phyloP scores from a whole-genome alignment of 768 basidiomycete species.

The Porpolomopsis calyptriformis region DNA sequence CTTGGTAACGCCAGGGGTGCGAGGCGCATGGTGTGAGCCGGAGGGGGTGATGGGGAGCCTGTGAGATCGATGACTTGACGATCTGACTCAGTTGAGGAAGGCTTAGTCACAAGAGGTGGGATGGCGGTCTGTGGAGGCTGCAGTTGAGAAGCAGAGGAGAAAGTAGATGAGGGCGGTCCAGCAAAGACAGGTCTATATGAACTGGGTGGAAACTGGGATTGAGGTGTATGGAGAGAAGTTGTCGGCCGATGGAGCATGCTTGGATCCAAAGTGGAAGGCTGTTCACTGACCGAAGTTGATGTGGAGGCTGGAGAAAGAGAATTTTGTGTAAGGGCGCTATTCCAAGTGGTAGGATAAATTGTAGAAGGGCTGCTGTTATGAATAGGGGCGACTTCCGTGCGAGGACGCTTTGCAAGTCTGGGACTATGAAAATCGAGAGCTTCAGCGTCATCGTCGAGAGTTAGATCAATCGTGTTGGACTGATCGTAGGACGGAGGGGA shows the following conservation, averaged over 20 bases:
- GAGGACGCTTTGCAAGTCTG: constrained; percentile 33
- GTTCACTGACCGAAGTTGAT: constrained; percentile 11
- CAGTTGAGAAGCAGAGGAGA: constrained; percentile 14
- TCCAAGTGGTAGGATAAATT: not conserved
- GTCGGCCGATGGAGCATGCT: constrained; percentile 12
- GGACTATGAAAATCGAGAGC: constrained; percentile 15
- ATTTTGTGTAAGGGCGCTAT: constrained; percentile 6
- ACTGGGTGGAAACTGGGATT: not conserved
- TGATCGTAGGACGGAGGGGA: constrained; percentile 30
- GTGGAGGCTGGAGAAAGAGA: constrained; percentile 14
- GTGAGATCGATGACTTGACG: constrained; percentile 71
- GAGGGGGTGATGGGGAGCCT: constrained; percentile 47
- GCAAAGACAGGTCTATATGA: constrained; percentile 41
- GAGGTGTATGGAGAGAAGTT: not conserved
- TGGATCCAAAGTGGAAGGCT: constrained; percentile 9
- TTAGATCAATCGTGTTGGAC: constrained; percentile 59
- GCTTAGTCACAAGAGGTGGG: not conserved
- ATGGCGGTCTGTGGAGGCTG: constrained; percentile 6
- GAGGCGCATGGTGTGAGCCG: constrained; percentile 20
- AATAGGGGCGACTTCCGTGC: constrained; percentile 22
- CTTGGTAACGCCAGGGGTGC: constrained; percentile 30
- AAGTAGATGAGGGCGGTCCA: constrained; percentile 27
- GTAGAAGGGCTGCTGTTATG: not conserved
- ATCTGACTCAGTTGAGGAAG: constrained; percentile 15
- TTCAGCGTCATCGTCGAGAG: constrained; percentile 49